A percentile compares a stretch with the other conserved stretches of the same genome.
Conservation (phyloP, 2,329 filamentous ascomycete genomes). For the Albophoma yamanashiensis region DNA sequence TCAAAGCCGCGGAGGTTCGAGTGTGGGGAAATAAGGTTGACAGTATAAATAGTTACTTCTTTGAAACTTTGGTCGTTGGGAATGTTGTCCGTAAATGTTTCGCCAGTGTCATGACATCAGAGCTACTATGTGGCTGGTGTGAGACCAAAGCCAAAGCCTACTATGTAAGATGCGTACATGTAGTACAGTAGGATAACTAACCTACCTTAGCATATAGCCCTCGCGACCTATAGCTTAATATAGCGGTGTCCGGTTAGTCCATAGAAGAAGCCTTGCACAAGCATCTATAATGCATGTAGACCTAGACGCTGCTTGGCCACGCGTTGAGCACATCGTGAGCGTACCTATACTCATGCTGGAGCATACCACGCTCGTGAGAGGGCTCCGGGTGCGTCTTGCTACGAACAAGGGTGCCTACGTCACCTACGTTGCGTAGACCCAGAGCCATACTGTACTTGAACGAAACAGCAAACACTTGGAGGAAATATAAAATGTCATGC, state of each 20-base stretch:
- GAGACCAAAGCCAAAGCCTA: not conserved
- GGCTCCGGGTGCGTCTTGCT: too few species aligned
- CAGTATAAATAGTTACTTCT: not conserved
- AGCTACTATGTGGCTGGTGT: not conserved
- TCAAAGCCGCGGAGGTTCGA: not conserved
- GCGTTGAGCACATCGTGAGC: too few species aligned
- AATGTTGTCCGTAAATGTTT: not conserved
- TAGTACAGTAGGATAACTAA: too few species aligned
- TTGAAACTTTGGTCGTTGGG: not conserved
- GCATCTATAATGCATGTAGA: too few species aligned
- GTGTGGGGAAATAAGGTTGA: not conserved
- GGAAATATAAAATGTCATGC: not conserved
- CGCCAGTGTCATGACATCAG: not conserved
- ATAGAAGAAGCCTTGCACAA: too few species aligned
- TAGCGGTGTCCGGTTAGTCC: too few species aligned
- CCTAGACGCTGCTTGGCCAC: too few species aligned
- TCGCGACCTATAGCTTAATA: not conserved
- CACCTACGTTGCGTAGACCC: too few species aligned
- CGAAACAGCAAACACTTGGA: not conserved
- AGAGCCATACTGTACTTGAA: too few species aligned
- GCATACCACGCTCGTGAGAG: too few species aligned
- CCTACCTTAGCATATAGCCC: not conserved
- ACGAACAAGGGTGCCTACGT: too few species aligned
- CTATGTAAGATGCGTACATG: not conserved
- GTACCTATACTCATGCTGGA: too few species aligned